phyloP scores from a whole-genome alignment of 2,329 filamentous ascomycete species.

The Plenodomus biglobosus region DNA sequence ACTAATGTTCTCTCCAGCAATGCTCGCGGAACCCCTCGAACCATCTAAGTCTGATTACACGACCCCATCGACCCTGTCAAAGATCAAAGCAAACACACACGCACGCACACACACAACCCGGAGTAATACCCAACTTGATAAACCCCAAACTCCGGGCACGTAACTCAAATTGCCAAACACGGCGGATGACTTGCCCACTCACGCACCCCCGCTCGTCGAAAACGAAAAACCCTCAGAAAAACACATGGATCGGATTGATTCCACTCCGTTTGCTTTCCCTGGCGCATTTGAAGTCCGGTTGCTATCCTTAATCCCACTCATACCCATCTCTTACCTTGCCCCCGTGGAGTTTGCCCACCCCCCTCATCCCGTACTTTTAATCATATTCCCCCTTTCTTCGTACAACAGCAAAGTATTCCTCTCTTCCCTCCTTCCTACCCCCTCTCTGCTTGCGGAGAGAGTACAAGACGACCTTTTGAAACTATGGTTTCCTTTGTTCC shows the following conservation, averaged over 20 bases:
- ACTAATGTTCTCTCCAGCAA: constrained; percentile 21
- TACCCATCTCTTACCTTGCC: constrained; percentile 10
- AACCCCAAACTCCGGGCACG: constrained; percentile 10
- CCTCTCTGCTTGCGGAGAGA: constrained; percentile 34
- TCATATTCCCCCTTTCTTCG: constrained; percentile 10
- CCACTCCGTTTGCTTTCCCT: constrained; percentile 28
- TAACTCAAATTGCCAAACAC: constrained; percentile 28
- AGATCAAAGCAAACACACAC: constrained; percentile 20
- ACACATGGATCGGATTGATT: constrained; percentile 33
- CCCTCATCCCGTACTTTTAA: constrained; percentile 21
- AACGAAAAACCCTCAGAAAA: constrained; percentile 37
- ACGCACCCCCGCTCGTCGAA: constrained; percentile 4
- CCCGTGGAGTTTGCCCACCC: constrained; percentile 32
- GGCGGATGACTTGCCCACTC: constrained; percentile 10
- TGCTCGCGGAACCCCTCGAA: constrained; percentile 30
- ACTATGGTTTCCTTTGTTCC: constrained; percentile 40
- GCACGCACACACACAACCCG: constrained; percentile 17
- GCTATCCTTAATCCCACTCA: constrained; percentile 16
- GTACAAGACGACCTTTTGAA: constrained; percentile 35
- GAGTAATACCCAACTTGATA: constrained; percentile 18
- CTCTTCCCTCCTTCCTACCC: constrained; percentile 16
- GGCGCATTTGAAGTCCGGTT: constrained; percentile 27
- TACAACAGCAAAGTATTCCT: too few species aligned
- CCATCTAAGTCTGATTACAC: constrained; percentile 25
- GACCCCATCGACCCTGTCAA: constrained; percentile 10